Base-by-base conservation (phyloP, 2,329 filamentous ascomycete species). In the Xylaria sp. region DNA sequence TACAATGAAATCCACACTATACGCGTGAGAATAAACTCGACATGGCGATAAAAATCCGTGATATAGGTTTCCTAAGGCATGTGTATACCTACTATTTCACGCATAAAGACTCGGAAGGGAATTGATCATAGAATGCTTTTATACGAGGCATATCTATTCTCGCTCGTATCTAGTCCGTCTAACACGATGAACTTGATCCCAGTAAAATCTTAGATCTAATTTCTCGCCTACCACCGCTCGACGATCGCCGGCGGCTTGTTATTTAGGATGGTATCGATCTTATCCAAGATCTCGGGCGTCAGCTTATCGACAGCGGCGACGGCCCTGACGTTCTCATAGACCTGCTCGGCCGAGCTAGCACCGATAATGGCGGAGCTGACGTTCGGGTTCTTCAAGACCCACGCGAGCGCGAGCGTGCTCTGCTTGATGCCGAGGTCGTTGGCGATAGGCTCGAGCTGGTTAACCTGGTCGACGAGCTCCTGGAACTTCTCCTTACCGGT, bases 361-460 rank as follows among this genome's bases (percentile, higher is more conserved):
- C 87, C 87, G 0, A 86, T 86, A 70, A 90, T 89, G 38, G 86
- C 87, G 17, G 84, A 85, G 75, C 85, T 88, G 55, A 90, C 85
- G 64, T 87, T 85, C 70, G 84, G 83, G 75, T 90, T 90, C 75
- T 83, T 86, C 55, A 90, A 79, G 15, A 88, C 85, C 88, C 88
- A 90, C 1, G 86, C 87, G 59, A 90, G 80, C 0, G 88, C 87
- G 49, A 90, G 80, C 58, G 82, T 81, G 72, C 81, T 82, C 79
- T 83, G 78, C 76, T 86, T 87, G 66, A 89, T 82, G 13, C 85
- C 88, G 45, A 93, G 80, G 72, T 83, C 84, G 61, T 91, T 84
- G 1, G 91, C 90, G 69, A 94, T 84, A 57, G 86, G 82, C 82
- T 86, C 80, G 68, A 89, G 79, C 73, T 84, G 82, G 72, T 84